Evolutionary conservation across 352 stramenopile species (phyloP).

Genomic region (Globisporangium iwayamae): DNA sequence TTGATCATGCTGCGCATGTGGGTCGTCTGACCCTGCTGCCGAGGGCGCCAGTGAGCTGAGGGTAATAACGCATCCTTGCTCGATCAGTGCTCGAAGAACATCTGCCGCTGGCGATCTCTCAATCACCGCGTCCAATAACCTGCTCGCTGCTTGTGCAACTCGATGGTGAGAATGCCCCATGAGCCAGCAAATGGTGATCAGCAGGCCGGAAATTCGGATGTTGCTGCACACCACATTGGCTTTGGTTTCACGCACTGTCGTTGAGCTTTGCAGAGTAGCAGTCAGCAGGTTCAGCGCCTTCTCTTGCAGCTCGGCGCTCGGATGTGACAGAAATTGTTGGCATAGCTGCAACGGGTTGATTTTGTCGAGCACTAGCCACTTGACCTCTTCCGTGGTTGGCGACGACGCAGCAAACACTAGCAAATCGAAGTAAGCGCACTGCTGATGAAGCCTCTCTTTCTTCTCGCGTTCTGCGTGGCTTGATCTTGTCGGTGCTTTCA

Average conservation of each 20-base stretch:
- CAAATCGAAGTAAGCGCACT: slow-evolving; percentile 11
- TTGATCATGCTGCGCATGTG: not conserved
- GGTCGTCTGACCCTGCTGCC: not conserved
- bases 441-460: not conserved
- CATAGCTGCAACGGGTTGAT: not conserved
- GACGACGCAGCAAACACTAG: not conserved
- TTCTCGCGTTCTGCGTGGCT: not conserved
- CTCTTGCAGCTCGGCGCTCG: slow-evolving; percentile 11
- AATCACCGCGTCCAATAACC: slow-evolving; percentile 3
- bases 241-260: not conserved
- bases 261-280: not conserved
- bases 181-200: slow-evolving; percentile 17
- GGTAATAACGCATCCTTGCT: slow-evolving; percentile 12
- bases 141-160: slow-evolving; percentile 4
- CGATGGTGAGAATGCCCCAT: slow-evolving; percentile 3
- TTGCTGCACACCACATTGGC: not conserved
- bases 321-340: slow-evolving; percentile 4
- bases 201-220: slow-evolving; percentile 6
- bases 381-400: not conserved
- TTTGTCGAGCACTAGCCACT: not conserved
- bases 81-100: slow-evolving; percentile 13
- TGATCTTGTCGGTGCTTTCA: not conserved
- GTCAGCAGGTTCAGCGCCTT: slow-evolving; percentile 1
- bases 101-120: slow-evolving; percentile 1
- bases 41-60: not conserved